Percentiles rank a stretch among this genome's conserved stretches.
Conservation (phyloP, 371 early-diverging fungal genomes). For the Smittium culicis region DNA sequence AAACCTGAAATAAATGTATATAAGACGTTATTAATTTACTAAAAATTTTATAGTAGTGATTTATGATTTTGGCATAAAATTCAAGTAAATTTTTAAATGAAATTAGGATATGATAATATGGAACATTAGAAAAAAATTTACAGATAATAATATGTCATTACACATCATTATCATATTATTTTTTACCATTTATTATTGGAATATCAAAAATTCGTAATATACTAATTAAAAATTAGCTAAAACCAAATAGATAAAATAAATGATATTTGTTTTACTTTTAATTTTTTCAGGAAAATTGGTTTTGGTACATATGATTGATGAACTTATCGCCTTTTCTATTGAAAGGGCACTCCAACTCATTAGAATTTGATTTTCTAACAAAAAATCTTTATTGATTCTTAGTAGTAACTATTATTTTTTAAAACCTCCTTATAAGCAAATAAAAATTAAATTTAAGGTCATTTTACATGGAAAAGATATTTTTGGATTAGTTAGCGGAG, state of each 20-base stretch:
- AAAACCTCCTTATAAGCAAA: neutral
- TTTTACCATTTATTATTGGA: neutral
- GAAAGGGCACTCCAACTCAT: neutral
- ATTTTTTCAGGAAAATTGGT: neutral
- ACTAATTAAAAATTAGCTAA: neutral
- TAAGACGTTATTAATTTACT: too few relatives aligned
- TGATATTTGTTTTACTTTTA: too few relatives aligned
- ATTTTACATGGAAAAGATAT: neutral
- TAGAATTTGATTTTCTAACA: neutral
- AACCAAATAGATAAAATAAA: neutral
- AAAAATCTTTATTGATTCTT: neutral
- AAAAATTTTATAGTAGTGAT: too few relatives aligned
- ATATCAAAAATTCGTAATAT: neutral
- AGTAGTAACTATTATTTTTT: neutral
- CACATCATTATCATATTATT: too few relatives aligned
- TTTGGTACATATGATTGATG: neutral
- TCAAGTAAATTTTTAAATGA: too few relatives aligned
- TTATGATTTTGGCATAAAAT: too few relatives aligned
- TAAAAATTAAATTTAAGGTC: neutral
- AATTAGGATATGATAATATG: too few relatives aligned
- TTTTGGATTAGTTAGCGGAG: neutral
- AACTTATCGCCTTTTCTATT: neutral
- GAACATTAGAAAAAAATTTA: too few relatives aligned
- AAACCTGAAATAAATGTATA: too few relatives aligned
- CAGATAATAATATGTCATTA: too few relatives aligned